Evolutionary conservation across 2,329 filamentous ascomycete species (phyloP).

Genomic region (Xylariaceae sp.): DNA sequence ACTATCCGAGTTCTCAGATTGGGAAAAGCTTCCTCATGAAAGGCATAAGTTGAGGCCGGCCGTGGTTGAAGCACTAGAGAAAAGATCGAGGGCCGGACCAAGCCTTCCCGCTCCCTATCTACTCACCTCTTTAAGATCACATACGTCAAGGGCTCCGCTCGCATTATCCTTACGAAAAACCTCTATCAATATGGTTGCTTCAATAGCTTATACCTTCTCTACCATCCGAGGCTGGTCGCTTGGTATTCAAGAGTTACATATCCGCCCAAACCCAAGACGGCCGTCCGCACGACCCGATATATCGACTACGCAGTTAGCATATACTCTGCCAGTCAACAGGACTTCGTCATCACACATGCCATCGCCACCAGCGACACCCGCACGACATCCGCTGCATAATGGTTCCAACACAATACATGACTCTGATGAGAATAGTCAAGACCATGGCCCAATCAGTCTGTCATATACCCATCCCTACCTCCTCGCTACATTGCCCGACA

Average conservation of each 20-base stretch:
- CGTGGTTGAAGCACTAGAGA: background rate
- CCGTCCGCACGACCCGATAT: slow-evolving; percentile 30
- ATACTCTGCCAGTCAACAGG: slow-evolving; percentile 32
- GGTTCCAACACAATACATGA: too few relatives aligned
- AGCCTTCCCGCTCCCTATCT: slow-evolving; percentile 47
- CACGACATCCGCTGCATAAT: too few relatives aligned
- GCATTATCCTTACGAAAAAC: slow-evolving; percentile 77
- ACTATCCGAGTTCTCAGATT: slow-evolving; percentile 3
- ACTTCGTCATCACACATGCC: slow-evolving; percentile 14
- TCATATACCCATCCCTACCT: slow-evolving; percentile 81
- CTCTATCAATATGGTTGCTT: slow-evolving; percentile 63
- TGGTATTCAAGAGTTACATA: slow-evolving; percentile 83
- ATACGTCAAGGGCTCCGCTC: slow-evolving; percentile 72
- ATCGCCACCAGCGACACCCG: slow-evolving; percentile 17
- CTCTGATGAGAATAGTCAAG: background rate
- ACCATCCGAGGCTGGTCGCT: slow-evolving; percentile 80
- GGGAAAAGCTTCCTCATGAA: background rate
- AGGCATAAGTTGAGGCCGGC: background rate
- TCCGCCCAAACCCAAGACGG: slow-evolving; percentile 38
- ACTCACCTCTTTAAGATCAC: slow-evolving; percentile 74
- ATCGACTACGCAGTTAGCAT: slow-evolving; percentile 38
- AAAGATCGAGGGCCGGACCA: background rate
- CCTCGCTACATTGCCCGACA: slow-evolving; percentile 78
- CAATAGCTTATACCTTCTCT: slow-evolving; percentile 80
- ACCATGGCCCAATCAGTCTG: slow-evolving; percentile 55